Conservation (phyloP, 148 eudicot genomes). For the Persicaria maculosa region DNA sequence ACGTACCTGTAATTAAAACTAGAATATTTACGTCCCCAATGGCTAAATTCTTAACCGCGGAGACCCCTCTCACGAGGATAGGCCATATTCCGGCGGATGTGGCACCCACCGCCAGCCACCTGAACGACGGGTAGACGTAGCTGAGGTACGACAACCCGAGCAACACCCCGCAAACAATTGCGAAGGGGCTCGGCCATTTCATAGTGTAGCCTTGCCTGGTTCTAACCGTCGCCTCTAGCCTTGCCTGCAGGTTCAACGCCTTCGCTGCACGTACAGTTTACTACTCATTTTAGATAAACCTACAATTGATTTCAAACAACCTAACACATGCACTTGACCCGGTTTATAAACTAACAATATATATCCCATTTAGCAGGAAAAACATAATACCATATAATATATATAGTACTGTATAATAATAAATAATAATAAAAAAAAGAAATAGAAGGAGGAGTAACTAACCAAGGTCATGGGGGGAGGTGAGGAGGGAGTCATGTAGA, state of each 20-base stretch:
- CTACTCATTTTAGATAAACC: no score
- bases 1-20: conserved; percentile 32
- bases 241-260: conserved; percentile 33
- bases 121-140: conserved; percentile 30
- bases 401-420: no score
- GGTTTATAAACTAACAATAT: no score
- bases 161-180: conserved; percentile 30
- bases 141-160: conserved; percentile 30
- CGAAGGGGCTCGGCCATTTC: conserved; percentile 37
- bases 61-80: conserved; percentile 23
- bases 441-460: background rate
- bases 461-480: conserved; percentile 13
- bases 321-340: no score
- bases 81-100: conserved; percentile 29
- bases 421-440: no score
- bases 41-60: conserved; percentile 30
- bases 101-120: conserved; percentile 34
- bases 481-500: conserved; percentile 24
- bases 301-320: no score
- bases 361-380: no score
- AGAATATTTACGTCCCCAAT: conserved; percentile 30
- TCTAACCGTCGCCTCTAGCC: conserved; percentile 34
- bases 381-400: no score
- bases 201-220: conserved; percentile 20
- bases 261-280: conserved; percentile 15